Conservation (phyloP, 306 rosid species). For the Biancaea sappan region DNA sequence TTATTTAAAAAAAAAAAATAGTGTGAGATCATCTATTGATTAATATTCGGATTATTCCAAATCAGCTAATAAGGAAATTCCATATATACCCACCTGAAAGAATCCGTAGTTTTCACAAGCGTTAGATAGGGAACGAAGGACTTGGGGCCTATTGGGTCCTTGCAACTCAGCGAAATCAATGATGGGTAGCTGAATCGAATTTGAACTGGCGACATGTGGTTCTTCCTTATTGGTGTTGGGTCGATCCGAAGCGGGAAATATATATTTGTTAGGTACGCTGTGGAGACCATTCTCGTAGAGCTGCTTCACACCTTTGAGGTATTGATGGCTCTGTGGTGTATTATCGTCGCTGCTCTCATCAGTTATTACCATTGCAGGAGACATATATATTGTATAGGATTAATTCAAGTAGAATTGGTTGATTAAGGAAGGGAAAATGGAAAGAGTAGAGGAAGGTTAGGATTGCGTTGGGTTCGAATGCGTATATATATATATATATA, state of each 20-base stretch:
- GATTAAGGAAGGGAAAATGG: constrained; percentile 2
- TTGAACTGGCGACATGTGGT: constrained; percentile 19
- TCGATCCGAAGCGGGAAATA: constrained; percentile 66
- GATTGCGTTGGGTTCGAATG: constrained; percentile 12
- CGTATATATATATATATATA: not conserved
- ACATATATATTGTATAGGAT: constrained; percentile 35
- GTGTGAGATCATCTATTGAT: too few species aligned
- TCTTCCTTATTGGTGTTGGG: constrained; percentile 31
- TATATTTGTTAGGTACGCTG: constrained; percentile 61
- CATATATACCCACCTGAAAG: constrained; percentile 73
- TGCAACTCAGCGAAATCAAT: constrained; percentile 66
- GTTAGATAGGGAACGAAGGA: constrained; percentile 55
- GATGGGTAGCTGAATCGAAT: constrained; percentile 57
- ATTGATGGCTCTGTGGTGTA: constrained; percentile 28
- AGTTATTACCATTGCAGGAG: constrained; percentile 54
- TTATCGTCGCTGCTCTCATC: not conserved
- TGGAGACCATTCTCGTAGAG: constrained; percentile 61
- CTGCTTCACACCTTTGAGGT: constrained; percentile 75
- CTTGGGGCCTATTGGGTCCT: constrained; percentile 60
- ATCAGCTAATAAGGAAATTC: not conserved
- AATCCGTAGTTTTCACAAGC: constrained; percentile 74
- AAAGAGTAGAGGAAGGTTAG: constrained; percentile 1
- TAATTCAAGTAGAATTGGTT: not conserved
- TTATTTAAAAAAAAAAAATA: too few species aligned
- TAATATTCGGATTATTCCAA: too few species aligned